Evolutionary conservation across 2,329 filamentous ascomycete genomes (phyloP).

Genomic region (Acrocalymma vagum): DNA sequence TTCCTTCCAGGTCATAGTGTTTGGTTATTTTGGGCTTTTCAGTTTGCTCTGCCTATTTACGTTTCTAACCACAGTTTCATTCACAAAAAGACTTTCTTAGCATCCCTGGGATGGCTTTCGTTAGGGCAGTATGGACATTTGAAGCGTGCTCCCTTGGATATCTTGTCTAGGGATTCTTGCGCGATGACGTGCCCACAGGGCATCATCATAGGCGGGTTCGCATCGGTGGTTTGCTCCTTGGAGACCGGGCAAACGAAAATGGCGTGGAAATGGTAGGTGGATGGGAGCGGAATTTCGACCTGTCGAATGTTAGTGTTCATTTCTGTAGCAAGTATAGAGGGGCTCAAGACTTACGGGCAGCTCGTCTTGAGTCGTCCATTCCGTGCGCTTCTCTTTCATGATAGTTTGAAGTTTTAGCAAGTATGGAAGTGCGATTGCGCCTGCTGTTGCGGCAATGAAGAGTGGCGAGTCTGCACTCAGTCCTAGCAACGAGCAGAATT

Average conservation of each 20-base stretch:
- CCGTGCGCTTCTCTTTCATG: slow-evolving; percentile 87
- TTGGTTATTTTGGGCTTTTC: too few relatives aligned
- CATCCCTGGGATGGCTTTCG: slow-evolving; percentile 81
- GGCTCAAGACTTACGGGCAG: slow-evolving; percentile 73
- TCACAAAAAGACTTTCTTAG: slow-evolving; percentile 52
- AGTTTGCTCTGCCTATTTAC: too few relatives aligned
- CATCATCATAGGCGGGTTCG: slow-evolving; percentile 96
- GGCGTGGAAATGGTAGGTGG: slow-evolving; percentile 80
- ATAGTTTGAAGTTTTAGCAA: slow-evolving; percentile 88
- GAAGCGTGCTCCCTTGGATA: slow-evolving; percentile 82
- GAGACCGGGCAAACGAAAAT: slow-evolving; percentile 98
- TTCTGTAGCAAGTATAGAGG: background rate
- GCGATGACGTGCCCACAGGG: slow-evolving; percentile 95
- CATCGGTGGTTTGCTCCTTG: slow-evolving; percentile 93
- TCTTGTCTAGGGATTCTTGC: slow-evolving; percentile 78
- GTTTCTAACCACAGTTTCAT: too few relatives aligned
- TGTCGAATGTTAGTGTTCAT: slow-evolving; percentile 28
- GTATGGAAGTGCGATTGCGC: slow-evolving; percentile 87
- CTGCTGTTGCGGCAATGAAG: slow-evolving; percentile 91
- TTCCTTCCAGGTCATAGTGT: too few relatives aligned
- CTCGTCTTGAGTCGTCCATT: slow-evolving; percentile 93
- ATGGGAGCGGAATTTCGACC: slow-evolving; percentile 72
- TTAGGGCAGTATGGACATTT: slow-evolving; percentile 97
- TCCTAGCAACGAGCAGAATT: slow-evolving; percentile 92
- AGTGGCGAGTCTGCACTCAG: slow-evolving; percentile 91